phyloP scores from a whole-genome alignment of 805 yeast genomes.

The Spathaspora boniae region DNA sequence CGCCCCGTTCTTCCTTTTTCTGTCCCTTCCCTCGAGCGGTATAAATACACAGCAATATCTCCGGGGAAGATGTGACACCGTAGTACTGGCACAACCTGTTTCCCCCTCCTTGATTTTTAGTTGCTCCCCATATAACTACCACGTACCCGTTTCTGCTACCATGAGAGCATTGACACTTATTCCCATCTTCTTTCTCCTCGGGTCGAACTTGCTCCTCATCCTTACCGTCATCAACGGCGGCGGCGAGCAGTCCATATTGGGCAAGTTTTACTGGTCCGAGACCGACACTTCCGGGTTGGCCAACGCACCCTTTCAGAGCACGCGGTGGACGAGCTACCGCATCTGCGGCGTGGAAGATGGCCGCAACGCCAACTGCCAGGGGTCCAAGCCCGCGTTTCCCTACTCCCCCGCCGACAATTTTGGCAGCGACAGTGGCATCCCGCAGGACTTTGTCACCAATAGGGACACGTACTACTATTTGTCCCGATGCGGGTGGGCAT shows the following conservation, averaged over 20 bases:
- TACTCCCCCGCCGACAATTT: slow-evolving; percentile 30
- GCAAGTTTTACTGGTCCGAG: slow-evolving; percentile 25
- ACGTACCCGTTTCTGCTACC: too few relatives aligned
- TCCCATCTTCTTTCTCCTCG: slow-evolving; percentile 23
- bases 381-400: slow-evolving; percentile 24
- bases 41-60: too few relatives aligned
- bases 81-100: too few relatives aligned
- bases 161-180: slow-evolving; percentile 18
- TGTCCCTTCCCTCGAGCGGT: too few relatives aligned
- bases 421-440: slow-evolving; percentile 30
- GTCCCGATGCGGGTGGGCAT: slow-evolving; percentile 44
- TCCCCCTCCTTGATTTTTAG: too few relatives aligned
- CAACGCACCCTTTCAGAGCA: slow-evolving; percentile 10
- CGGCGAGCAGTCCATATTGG: slow-evolving; percentile 16
- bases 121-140: too few relatives aligned
- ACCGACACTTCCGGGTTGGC: slow-evolving; percentile 15
- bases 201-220: slow-evolving; percentile 19
- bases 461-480: slow-evolving; percentile 59
- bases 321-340: slow-evolving; percentile 28
- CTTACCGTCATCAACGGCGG: slow-evolving; percentile 28
- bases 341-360: slow-evolving; percentile 20
- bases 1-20: too few relatives aligned
- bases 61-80: too few relatives aligned
- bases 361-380: slow-evolving; percentile 17
- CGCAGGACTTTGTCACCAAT: slow-evolving; percentile 46